These are phyloP conservation scores for Trypanosomatidae sp. DNA, from an alignment of 208 protist species.

Conservation along the genomic window DNA sequence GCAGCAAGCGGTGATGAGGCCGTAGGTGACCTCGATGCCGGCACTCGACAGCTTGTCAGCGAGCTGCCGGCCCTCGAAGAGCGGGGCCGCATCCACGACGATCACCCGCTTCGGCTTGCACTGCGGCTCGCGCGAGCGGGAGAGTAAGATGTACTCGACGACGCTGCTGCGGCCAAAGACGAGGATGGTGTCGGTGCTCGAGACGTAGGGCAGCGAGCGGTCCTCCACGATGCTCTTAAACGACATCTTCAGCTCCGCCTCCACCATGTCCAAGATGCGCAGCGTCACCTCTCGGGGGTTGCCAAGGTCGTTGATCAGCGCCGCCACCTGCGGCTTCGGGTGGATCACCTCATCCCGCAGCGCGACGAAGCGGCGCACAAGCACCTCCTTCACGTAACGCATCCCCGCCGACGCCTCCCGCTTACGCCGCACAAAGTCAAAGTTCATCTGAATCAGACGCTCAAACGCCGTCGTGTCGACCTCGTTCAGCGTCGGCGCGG, in stretches of 20 bases:
- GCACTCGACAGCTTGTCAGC: slow-evolving; percentile 69
- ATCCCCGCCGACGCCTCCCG: slow-evolving; percentile 68
- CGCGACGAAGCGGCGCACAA: slow-evolving; percentile 55
- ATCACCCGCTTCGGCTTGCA: slow-evolving; percentile 81
- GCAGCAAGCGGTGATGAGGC: slow-evolving; percentile 91
- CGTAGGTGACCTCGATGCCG: slow-evolving; percentile 93
- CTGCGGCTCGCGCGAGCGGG: slow-evolving; percentile 39
- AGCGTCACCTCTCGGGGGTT: slow-evolving; percentile 54
- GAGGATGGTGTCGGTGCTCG: slow-evolving; percentile 66
- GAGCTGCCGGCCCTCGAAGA: slow-evolving; percentile 88
- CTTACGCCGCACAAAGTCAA: slow-evolving; percentile 59
- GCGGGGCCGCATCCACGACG: slow-evolving; percentile 94
- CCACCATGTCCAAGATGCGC: slow-evolving; percentile 44
- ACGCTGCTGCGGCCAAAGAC: slow-evolving; percentile 81
- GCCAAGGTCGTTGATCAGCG: slow-evolving; percentile 29
- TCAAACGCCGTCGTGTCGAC: slow-evolving; percentile 55
- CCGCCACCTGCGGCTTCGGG: slow-evolving; percentile 15
- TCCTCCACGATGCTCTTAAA: slow-evolving; percentile 80
- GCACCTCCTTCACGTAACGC: slow-evolving; percentile 67
- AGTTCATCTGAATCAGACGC: slow-evolving; percentile 66
- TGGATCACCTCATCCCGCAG: slow-evolving; percentile 39
- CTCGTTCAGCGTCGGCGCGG: slow-evolving; percentile 36
- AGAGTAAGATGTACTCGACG: slow-evolving; percentile 70
- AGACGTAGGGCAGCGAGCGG: slow-evolving; percentile 64
- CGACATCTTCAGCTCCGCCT: slow-evolving; percentile 59